These are phyloP conservation scores for Metschnikowia gelsemii DNA, from an alignment of 805 yeast species.

Conservation along the genomic window DNA sequence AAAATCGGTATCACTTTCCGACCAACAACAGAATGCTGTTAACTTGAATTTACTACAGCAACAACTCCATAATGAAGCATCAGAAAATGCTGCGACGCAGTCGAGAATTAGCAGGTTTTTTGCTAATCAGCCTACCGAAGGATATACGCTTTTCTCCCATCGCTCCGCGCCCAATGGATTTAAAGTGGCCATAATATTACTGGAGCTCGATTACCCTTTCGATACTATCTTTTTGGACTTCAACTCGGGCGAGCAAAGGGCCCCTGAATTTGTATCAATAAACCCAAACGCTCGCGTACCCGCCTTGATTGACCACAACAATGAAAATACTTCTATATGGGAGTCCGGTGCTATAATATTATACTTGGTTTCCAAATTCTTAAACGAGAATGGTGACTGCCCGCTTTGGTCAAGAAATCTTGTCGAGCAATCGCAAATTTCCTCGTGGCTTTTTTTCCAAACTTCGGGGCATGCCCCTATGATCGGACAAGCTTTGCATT, in stretches of 20 bases:
- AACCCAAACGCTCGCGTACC: slow-evolving; percentile 97
- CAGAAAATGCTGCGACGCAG: slow-evolving; percentile 38
- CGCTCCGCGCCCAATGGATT: slow-evolving; percentile 94
- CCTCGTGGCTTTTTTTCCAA: slow-evolving; percentile 90
- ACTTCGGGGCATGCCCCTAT: slow-evolving; percentile 98
- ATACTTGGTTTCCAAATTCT: slow-evolving; percentile 70
- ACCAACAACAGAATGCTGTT: slow-evolving; percentile 44
- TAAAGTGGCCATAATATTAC: slow-evolving; percentile 86
- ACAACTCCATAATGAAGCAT: slow-evolving; percentile 43
- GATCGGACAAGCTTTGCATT: slow-evolving; percentile 96
- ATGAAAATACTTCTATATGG: slow-evolving; percentile 83
- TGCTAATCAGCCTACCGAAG: slow-evolving; percentile 73
- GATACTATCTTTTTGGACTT: slow-evolving; percentile 84
- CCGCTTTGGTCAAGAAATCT: slow-evolving; percentile 77
- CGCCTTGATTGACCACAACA: slow-evolving; percentile 84
- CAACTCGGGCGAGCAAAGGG: slow-evolving; percentile 84
- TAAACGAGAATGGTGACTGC: slow-evolving; percentile 64
- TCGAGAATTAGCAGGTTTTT: slow-evolving; percentile 70
- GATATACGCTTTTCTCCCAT: slow-evolving; percentile 80
- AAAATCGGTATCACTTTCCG: slow-evolving; percentile 42
- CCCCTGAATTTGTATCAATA: slow-evolving; percentile 89
- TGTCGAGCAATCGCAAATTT: slow-evolving; percentile 78
- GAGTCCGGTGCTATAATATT: slow-evolving; percentile 91
- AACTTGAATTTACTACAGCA: slow-evolving; percentile 45
- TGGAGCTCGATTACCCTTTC: slow-evolving; percentile 78